Percentiles rank a stretch among this genome's conserved stretches.
Evolutionary conservation across 192 early-diverging fungal genomes (phyloP).

Genomic region (Chytriomyces sp.): DNA sequence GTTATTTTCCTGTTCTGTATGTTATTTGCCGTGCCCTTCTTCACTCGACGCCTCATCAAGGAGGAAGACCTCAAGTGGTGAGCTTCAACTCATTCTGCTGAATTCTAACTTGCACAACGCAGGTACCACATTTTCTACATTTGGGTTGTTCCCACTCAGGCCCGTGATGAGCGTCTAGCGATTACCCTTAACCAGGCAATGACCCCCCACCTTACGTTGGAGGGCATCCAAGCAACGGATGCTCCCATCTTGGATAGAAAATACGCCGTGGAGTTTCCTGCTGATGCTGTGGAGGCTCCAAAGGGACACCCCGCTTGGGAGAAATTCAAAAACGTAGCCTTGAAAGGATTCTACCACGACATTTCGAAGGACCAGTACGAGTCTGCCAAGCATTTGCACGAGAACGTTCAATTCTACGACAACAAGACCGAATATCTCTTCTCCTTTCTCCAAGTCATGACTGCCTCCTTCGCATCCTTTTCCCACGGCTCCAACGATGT

Average conservation of each 20-base stretch:
- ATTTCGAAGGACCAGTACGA: too few relatives aligned
- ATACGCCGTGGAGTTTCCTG: too few relatives aligned
- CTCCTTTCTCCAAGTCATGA: too few relatives aligned
- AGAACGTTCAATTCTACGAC: constrained; percentile 67
- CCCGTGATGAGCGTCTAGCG: constrained; percentile 26
- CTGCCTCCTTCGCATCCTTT: constrained; percentile 80
- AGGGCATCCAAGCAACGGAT: neutral
- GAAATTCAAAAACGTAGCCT: too few relatives aligned
- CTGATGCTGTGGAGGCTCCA: constrained; percentile 16
- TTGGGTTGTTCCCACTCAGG: constrained; percentile 57
- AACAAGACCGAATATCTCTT: constrained; percentile 74
- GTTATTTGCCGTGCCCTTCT: too few relatives aligned
- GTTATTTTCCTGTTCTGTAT: too few relatives aligned
- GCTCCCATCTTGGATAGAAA: constrained; percentile 30
- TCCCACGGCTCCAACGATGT: constrained; percentile 84
- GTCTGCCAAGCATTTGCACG: constrained; percentile 54
- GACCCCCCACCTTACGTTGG: neutral
- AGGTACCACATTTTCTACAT: constrained; percentile 75
- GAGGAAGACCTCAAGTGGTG: constrained; percentile 63
- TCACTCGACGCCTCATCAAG: constrained; percentile 60
- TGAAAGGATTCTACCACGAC: too few relatives aligned
- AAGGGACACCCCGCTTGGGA: too few relatives aligned
- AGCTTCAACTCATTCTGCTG: constrained; percentile 61
- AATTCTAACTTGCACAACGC: constrained; percentile 58
- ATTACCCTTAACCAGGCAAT: constrained; percentile 1